Evolutionary conservation across 495 filamentous ascomycete species (phyloP).

Genomic region (Penicillium bialowiezense): DNA sequence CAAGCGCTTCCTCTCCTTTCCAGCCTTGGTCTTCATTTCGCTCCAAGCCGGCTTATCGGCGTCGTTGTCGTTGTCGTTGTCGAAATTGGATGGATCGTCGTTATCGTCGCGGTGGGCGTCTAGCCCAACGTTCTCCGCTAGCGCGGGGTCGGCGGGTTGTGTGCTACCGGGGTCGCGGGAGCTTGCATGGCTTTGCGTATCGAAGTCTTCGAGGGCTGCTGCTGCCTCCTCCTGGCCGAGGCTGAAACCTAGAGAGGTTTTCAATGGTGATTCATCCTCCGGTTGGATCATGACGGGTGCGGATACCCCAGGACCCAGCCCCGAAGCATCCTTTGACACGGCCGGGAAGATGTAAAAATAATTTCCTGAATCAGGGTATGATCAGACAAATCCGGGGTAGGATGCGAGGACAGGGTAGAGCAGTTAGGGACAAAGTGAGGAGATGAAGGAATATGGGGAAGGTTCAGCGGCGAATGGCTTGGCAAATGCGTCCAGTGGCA

Average conservation of each 20-base stretch:
- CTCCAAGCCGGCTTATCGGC: constrained; percentile 71
- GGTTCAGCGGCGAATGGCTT: constrained; percentile 33
- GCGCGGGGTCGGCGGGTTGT: constrained; percentile 24
- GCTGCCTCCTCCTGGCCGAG: constrained; percentile 31
- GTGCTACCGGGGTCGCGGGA: constrained; percentile 40
- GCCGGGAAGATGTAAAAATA: constrained; percentile 7
- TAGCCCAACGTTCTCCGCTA: constrained; percentile 20
- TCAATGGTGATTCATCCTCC: constrained; percentile 38
- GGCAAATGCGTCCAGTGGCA: constrained; percentile 26
- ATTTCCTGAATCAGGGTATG: not conserved
- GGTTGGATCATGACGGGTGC: constrained; percentile 45
- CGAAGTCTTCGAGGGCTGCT: constrained; percentile 35
- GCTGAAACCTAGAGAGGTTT: constrained; percentile 26
- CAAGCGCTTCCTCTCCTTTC: constrained; percentile 90
- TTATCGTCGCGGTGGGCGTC: constrained; percentile 21
- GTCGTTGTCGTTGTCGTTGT: too few species aligned
- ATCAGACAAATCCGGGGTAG: not conserved
- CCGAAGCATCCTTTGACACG: constrained; percentile 39
- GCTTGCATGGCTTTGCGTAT: constrained; percentile 44
- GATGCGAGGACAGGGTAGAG: too few species aligned
- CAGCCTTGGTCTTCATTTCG: constrained; percentile 96
- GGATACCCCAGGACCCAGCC: constrained; percentile 38
- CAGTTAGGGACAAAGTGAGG: constrained; percentile 18
- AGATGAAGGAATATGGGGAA: constrained; percentile 36
- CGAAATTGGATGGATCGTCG: constrained; percentile 55